Percentiles rank a stretch among this genome's conserved stretches.
Evolutionary conservation across 2,329 filamentous ascomycete species (phyloP).

Genomic region (Albifimbria verrucaria): DNA sequence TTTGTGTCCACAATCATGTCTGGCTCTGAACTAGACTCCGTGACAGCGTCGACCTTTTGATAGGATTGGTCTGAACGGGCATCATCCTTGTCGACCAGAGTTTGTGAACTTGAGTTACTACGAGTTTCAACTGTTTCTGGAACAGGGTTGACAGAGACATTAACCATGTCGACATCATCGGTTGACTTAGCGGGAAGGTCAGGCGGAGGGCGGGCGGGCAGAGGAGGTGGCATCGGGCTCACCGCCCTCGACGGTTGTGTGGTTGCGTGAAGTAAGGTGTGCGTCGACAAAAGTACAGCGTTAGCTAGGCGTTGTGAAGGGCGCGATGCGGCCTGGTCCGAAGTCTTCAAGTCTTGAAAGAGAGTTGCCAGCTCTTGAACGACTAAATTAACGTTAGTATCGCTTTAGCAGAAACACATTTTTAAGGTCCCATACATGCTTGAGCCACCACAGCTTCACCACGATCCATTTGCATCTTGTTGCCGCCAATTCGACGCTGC

Average conservation of each 20-base stretch:
- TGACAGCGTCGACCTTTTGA: conserved; percentile 27
- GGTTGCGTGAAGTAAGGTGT: conserved; percentile 29
- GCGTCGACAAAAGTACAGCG: conserved; percentile 64
- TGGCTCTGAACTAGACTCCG: conserved; percentile 15
- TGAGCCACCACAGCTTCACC: conserved; percentile 64
- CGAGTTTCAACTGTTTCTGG: conserved; percentile 32
- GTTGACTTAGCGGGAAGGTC: conserved; percentile 25
- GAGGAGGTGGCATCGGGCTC: conserved; percentile 38
- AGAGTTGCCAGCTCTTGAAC: conserved; percentile 68
- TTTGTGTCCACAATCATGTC: conserved; percentile 8
- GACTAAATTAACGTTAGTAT: conserved; percentile 49
- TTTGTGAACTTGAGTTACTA: conserved; percentile 50
- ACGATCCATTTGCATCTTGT: conserved; percentile 45
- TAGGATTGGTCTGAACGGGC: conserved; percentile 31
- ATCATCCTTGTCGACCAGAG: conserved; percentile 44
- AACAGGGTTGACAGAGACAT: conserved; percentile 25
- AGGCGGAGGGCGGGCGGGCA: conserved; percentile 47
- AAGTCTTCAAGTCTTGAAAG: conserved; percentile 67
- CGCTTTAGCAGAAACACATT: neutral
- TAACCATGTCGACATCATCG: conserved; percentile 32
- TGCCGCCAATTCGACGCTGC: conserved; percentile 71
- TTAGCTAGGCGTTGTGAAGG: conserved; percentile 77
- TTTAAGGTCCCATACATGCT: conserved; percentile 58
- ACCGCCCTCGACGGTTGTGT: conserved; percentile 23
- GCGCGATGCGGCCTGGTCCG: conserved; percentile 58